Percentiles rank a stretch among this genome's conserved stretches.
phyloP scores from a whole-genome alignment of 2,329 filamentous ascomycete species.

The Ilyonectria sp. region DNA sequence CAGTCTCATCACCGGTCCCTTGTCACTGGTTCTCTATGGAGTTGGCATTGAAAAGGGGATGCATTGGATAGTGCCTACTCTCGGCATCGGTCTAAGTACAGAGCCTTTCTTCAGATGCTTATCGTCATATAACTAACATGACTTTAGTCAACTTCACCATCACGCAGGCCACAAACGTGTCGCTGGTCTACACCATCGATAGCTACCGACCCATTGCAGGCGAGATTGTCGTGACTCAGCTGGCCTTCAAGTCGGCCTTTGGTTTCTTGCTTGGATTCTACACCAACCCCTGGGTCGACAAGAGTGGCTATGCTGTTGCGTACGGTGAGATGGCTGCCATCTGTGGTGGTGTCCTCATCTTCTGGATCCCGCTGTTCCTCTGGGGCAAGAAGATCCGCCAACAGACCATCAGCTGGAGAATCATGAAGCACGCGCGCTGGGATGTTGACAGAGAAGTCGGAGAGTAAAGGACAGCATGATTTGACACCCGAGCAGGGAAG shows the following conservation, averaged over 20 bases:
- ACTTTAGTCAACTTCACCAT: slow-evolving; percentile 41
- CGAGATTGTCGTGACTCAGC: slow-evolving; percentile 40
- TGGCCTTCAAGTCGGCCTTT: slow-evolving; percentile 68
- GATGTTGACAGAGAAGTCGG: slow-evolving; percentile 36
- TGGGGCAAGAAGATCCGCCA: slow-evolving; percentile 59
- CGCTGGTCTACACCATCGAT: slow-evolving; percentile 40
- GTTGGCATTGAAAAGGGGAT: slow-evolving; percentile 35
- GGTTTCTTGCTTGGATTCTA: slow-evolving; percentile 71
- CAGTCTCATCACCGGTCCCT: slow-evolving; percentile 26
- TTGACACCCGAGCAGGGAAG: too few species aligned
- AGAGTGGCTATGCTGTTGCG: slow-evolving; percentile 62
- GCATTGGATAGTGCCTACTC: slow-evolving; percentile 41
- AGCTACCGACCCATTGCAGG: slow-evolving; percentile 38
- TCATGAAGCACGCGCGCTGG: slow-evolving; percentile 34
- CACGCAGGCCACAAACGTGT: slow-evolving; percentile 39
- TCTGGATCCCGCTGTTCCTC: slow-evolving; percentile 64
- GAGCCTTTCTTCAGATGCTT: too few species aligned
- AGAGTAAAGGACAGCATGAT: slow-evolving; percentile 17
- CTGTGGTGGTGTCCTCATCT: slow-evolving; percentile 59
- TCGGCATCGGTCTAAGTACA: slow-evolving; percentile 56
- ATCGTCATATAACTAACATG: slow-evolving; percentile 48
- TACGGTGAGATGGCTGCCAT: slow-evolving; percentile 70
- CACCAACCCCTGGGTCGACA: slow-evolving; percentile 67
- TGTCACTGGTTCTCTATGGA: slow-evolving; percentile 29
- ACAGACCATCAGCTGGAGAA: slow-evolving; percentile 21